phyloP scores from a whole-genome alignment of 345 rosid species.

The Brassica incana region DNA sequence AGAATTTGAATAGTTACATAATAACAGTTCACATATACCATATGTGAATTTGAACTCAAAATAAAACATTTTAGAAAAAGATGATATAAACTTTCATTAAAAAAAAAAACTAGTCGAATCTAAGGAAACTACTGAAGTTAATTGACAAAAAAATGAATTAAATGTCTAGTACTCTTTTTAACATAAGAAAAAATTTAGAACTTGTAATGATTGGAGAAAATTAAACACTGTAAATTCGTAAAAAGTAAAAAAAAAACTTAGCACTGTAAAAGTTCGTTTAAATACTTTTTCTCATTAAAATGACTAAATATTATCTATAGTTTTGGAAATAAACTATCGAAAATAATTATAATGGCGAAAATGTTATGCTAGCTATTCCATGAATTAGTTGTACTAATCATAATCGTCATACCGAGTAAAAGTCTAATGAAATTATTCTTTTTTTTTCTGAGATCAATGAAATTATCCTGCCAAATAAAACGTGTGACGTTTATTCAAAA shows the following conservation, averaged over 20 bases:
- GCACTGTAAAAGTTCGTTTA: background rate
- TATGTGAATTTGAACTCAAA: background rate
- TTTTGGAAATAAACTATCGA: background rate
- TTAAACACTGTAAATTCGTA: background rate
- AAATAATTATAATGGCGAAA: background rate
- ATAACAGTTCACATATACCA: background rate
- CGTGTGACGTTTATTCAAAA: slow-evolving; percentile 20
- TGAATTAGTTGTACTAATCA: background rate
- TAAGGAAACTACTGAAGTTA: background rate
- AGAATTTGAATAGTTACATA: background rate
- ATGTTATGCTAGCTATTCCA: background rate
- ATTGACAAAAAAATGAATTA: background rate
- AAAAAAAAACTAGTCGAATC: background rate
- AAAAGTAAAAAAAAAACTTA: background rate
- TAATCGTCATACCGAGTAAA: slow-evolving; percentile 7
- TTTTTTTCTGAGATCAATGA: background rate
- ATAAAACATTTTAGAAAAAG: background rate
- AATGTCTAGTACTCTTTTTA: background rate
- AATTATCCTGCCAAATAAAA: background rate
- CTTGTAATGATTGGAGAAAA: background rate
- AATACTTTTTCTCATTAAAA: background rate
- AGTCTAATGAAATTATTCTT: background rate
- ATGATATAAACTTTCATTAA: background rate
- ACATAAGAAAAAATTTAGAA: background rate
- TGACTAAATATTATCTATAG: background rate